Evolutionary conservation across 805 yeast genomes (phyloP), one percentile per base, ranked within the genome.

Genomic region (Starmerella apis): DNA sequence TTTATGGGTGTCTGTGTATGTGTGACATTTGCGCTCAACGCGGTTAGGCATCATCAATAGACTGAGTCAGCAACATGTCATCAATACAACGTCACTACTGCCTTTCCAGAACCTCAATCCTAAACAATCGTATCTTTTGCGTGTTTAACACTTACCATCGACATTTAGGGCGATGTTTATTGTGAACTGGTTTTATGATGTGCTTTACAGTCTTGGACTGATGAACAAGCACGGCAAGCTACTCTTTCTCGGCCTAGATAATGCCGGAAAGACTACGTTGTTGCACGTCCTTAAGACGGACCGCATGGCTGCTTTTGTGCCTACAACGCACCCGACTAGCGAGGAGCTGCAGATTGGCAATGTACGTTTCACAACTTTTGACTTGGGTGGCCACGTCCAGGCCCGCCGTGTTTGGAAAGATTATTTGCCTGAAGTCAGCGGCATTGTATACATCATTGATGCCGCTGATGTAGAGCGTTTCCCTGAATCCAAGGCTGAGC

Each of bases 331-430:
- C 68, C 99, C 99, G 18, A 71, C 99, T 18, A 86, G 96, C 23
- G 99, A 92, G 70, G 99, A 92, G 68, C 77, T 92, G 62, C 88
- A 96, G 55, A 92, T 92, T 62, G 98, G 97, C 60, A 83, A 84
- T 60, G 94, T 90, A 55, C 82, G 90, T 68, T 92, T 92, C 76
- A 92, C 99, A 53, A 92, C 99, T 25, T 92, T 92, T 63, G 99
- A 92, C 68, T 76, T 92, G 61, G 99, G 99, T 70, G 99, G 99
- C 39, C 99, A 92, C 73, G 82, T 79, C 68, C 96, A 90, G 71
- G 97, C 99, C 45, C 88, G 99, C 72, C 86, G 98, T 71, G 80
- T 92, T 65, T 92, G 99, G 99, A 88, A 88, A 67, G 97, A 92
- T 68, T 92, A 92, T 69, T 92, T 92, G 82, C 99, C 99, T 52